These are phyloP conservation scores for Apiotrichum sp. DNA, from an alignment of 1,284 basidiomycete species.

Conservation along the genomic window DNA sequence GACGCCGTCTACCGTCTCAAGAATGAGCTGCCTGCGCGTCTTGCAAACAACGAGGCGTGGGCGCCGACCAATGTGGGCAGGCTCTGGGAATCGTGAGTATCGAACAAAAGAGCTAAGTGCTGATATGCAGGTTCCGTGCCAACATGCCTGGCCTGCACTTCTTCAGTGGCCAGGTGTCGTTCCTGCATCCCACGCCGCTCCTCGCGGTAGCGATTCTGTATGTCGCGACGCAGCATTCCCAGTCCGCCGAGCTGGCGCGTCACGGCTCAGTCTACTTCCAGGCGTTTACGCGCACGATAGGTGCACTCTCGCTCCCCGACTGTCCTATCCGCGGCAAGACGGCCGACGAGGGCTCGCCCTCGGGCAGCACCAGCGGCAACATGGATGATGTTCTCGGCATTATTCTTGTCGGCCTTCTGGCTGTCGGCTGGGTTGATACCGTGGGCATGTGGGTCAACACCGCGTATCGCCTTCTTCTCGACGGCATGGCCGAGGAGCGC, in stretches of 20 bases:
- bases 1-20: conserved; percentile 11
- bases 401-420: conserved; percentile 17
- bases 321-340: conserved; percentile 5
- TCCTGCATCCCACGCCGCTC: conserved; percentile 16
- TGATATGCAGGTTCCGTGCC: conserved; percentile 15
- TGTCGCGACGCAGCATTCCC: conserved; percentile 17
- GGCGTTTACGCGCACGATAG: conserved; percentile 15
- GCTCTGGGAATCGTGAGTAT: conserved; percentile 18
- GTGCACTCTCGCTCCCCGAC: conserved; percentile 15
- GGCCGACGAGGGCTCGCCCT: not conserved
- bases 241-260: conserved; percentile 12
- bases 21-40: conserved; percentile 12
- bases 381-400: conserved; percentile 22
- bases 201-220: conserved; percentile 20
- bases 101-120: not conserved
- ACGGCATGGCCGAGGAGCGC: conserved; percentile 19
- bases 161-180: conserved; percentile 21
- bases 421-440: conserved; percentile 22
- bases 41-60: conserved; percentile 13
- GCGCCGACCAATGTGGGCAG: not conserved
- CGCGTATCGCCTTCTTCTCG: conserved; percentile 17
- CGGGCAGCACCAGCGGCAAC: conserved; percentile 11
- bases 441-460: conserved; percentile 23
- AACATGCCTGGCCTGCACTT: conserved; percentile 24
- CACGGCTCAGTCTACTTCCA: conserved; percentile 17